phyloP scores from a whole-genome alignment of 768 basidiomycete genomes.

The Boletus reticulatus region DNA sequence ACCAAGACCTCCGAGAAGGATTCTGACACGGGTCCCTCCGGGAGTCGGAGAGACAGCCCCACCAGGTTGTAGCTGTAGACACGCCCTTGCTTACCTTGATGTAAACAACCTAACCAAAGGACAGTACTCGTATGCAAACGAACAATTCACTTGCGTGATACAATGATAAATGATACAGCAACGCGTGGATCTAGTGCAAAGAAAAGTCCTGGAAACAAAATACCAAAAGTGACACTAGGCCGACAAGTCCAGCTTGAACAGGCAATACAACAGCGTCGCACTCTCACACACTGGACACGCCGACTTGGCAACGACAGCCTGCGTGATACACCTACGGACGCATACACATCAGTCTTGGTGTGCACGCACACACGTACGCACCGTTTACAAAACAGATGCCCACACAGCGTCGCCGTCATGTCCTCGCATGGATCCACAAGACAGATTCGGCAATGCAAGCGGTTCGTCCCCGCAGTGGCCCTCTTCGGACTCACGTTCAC shows the following conservation, averaged over 20 bases:
- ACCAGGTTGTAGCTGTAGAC: too few species aligned
- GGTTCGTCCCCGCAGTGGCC: slow-evolving; percentile 1
- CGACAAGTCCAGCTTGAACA: slow-evolving; percentile 50
- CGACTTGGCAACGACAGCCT: slow-evolving; percentile 43
- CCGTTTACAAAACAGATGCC: slow-evolving; percentile 61
- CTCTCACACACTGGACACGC: slow-evolving; percentile 53
- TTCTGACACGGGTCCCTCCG: background rate
- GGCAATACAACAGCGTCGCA: slow-evolving; percentile 51
- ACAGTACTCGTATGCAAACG: background rate
- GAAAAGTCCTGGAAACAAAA: background rate
- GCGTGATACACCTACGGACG: slow-evolving; percentile 51
- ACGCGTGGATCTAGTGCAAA: background rate
- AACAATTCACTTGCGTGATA: background rate
- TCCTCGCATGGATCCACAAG: slow-evolving; percentile 47
- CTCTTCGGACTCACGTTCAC: background rate
- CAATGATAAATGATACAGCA: background rate
- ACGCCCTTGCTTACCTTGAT: too few species aligned
- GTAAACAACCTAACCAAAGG: too few species aligned
- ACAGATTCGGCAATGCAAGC: slow-evolving; percentile 52
- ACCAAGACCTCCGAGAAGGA: background rate
- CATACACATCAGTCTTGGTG: background rate
- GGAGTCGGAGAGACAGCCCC: too few species aligned
- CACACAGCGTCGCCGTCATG: slow-evolving; percentile 59
- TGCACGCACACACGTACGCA: slow-evolving; percentile 22
- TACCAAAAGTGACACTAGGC: background rate